Evolutionary conservation across 768 basidiomycete genomes (phyloP).

Genomic region (Boletus speciosus): DNA sequence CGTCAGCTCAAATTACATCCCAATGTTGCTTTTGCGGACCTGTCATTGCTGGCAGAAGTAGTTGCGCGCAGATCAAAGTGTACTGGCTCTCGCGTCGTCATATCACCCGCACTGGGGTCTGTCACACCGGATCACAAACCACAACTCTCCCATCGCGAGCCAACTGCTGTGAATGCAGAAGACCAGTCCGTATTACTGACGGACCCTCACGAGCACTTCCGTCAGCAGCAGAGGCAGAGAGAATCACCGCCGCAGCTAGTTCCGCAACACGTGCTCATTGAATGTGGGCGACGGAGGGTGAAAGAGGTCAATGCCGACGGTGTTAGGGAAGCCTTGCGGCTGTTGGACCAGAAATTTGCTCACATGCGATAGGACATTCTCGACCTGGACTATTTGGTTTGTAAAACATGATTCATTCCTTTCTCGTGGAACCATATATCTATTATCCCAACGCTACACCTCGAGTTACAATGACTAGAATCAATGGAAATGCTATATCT

Average conservation of each 20-base stretch:
- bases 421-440: not conserved
- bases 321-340: conserved; percentile 69
- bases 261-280: conserved; percentile 57
- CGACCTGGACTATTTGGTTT: not conserved
- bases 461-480: not conserved
- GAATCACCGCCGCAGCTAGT: conserved; percentile 51
- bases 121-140: conserved; percentile 44
- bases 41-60: conserved; percentile 82
- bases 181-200: conserved; percentile 44
- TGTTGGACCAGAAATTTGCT: conserved; percentile 65
- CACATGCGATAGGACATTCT: conserved; percentile 28
- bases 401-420: not conserved
- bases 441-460: conserved; percentile 5
- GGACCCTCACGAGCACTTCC: conserved; percentile 54
- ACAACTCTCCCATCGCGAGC: conserved; percentile 9
- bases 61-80: conserved; percentile 81
- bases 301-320: conserved; percentile 70
- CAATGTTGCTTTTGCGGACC: conserved; percentile 80
- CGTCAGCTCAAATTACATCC: conserved; percentile 83
- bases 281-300: conserved; percentile 58
- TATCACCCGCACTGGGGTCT: conserved; percentile 52
- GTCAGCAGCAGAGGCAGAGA: conserved; percentile 39
- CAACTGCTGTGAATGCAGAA: conserved; percentile 21
- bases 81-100: conserved; percentile 61
- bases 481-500: conserved; percentile 4